phyloP scores from a whole-genome alignment of 305 asterid genomes.

The Fraxinus xanthoxyloides region DNA sequence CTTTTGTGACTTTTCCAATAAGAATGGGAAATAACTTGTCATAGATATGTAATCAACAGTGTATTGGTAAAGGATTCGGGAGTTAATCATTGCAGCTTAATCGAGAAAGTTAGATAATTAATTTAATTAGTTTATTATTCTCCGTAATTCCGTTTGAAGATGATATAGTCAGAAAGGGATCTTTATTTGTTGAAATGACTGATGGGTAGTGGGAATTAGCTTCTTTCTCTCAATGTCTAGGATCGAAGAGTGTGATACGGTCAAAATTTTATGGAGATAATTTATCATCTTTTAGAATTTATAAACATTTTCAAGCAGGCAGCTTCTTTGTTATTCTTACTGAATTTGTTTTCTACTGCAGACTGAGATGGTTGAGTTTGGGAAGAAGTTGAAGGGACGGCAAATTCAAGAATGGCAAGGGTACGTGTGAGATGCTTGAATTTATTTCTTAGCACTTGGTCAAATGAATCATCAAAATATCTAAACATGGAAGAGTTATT shows the following conservation, averaged over 20 bases:
- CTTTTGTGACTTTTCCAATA: background rate
- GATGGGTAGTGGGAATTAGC: background rate
- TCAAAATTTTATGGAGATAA: background rate
- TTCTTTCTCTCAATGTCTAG: background rate
- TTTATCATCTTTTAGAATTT: background rate
- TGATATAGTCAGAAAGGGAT: background rate
- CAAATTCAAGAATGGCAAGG: slow-evolving; percentile 36
- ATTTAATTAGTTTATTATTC: slow-evolving; percentile 6
- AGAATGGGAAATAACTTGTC: background rate
- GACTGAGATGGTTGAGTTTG: slow-evolving; percentile 92
- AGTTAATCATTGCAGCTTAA: background rate
- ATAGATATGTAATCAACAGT: background rate
- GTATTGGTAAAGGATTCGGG: slow-evolving; percentile 11
- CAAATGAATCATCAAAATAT: background rate
- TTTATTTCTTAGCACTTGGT: slow-evolving; percentile 7
- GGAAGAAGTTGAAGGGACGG: slow-evolving; percentile 91
- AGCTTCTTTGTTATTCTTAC: slow-evolving; percentile 17
- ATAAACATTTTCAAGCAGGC: background rate
- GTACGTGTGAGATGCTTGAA: slow-evolving; percentile 40
- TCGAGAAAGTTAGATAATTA: slow-evolving; percentile 6
- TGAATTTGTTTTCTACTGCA: slow-evolving; percentile 28
- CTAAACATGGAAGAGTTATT: slow-evolving; percentile 1
- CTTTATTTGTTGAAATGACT: background rate
- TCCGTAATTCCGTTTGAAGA: slow-evolving; percentile 4
- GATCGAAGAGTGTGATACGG: slow-evolving; percentile 8